phyloP scores from a whole-genome alignment of 495 filamentous ascomycete genomes.

The Penicillium verhagenii region DNA sequence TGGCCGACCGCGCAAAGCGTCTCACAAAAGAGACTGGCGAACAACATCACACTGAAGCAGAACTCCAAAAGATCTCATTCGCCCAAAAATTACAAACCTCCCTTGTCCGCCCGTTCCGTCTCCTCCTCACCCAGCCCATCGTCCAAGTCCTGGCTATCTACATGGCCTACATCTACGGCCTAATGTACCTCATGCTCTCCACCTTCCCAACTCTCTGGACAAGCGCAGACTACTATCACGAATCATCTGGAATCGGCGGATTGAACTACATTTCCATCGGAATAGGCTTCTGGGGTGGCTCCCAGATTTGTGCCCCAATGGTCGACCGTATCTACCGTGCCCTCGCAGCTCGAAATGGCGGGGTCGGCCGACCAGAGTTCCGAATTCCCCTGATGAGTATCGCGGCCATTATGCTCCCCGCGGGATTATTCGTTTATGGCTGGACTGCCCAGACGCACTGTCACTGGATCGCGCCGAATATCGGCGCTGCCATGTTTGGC shows the following conservation, averaged over 20 bases:
- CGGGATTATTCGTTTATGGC: slow-evolving; percentile 69
- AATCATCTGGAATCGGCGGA: slow-evolving; percentile 59
- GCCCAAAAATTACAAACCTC: slow-evolving; percentile 32
- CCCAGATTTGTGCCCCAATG: slow-evolving; percentile 60
- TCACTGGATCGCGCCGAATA: slow-evolving; percentile 73
- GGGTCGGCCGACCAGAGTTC: slow-evolving; percentile 63
- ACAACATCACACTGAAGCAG: slow-evolving; percentile 61
- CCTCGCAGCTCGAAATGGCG: slow-evolving; percentile 58
- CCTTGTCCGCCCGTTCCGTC: slow-evolving; percentile 53
- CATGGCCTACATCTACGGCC: slow-evolving; percentile 69
- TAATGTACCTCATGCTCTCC: slow-evolving; percentile 70
- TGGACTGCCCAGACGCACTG: slow-evolving; percentile 61
- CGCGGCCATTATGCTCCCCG: slow-evolving; percentile 56
- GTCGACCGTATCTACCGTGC: slow-evolving; percentile 64
- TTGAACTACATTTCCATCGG: slow-evolving; percentile 72
- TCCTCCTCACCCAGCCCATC: slow-evolving; percentile 59
- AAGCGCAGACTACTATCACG: slow-evolving; percentile 50
- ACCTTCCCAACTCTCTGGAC: slow-evolving; percentile 67
- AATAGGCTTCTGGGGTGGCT: slow-evolving; percentile 63
- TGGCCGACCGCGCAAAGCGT: slow-evolving; percentile 53
- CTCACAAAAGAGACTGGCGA: slow-evolving; percentile 67
- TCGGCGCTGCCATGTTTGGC: slow-evolving; percentile 61
- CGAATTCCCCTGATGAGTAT: slow-evolving; percentile 64
- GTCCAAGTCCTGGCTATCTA: slow-evolving; percentile 60
- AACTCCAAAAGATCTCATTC: slow-evolving; percentile 46